These are phyloP conservation scores for Collybiopsis luxurians DNA, from an alignment of 768 basidiomycete genomes.

Conservation along the genomic window DNA sequence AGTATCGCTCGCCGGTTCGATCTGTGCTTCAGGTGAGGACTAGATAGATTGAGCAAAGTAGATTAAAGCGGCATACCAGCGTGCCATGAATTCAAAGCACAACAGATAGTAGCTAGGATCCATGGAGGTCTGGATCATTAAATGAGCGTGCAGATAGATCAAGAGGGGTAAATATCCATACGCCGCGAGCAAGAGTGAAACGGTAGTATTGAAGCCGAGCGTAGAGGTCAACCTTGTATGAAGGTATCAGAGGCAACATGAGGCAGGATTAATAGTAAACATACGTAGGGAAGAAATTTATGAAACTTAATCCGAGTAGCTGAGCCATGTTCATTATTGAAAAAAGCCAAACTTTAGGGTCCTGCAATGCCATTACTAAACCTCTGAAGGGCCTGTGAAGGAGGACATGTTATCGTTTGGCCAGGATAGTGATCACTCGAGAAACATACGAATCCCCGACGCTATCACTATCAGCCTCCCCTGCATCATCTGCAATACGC, in stretches of 20 bases:
- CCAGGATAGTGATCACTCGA: not conserved
- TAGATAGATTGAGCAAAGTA: not conserved
- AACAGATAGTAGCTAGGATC: conserved; percentile 4
- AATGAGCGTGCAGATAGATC: not conserved
- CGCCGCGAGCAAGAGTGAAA: conserved; percentile 7
- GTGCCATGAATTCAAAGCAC: conserved; percentile 8
- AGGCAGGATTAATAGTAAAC: not conserved
- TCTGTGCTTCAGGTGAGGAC: conserved; percentile 23
- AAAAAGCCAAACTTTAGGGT: conserved; percentile 53
- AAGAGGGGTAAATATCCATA: not conserved
- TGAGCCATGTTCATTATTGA: conserved; percentile 49
- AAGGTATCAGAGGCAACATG: not conserved
- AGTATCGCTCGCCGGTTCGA: conserved; percentile 43
- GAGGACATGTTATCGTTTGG: not conserved
- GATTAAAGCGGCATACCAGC: not conserved
- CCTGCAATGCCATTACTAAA: conserved; percentile 53
- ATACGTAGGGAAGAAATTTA: conserved; percentile 60
- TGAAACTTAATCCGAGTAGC: conserved; percentile 55
- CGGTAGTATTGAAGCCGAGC: conserved; percentile 5
- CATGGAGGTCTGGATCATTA: conserved; percentile 5
- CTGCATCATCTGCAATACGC: conserved; percentile 65
- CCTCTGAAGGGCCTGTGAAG: conserved; percentile 43
- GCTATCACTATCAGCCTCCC: conserved; percentile 65
- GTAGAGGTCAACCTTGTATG: conserved; percentile 1
- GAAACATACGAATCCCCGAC: conserved; percentile 51